These are phyloP conservation scores for Podaxis rugospora DNA, from an alignment of 768 basidiomycete species.

Conservation along the genomic window DNA sequence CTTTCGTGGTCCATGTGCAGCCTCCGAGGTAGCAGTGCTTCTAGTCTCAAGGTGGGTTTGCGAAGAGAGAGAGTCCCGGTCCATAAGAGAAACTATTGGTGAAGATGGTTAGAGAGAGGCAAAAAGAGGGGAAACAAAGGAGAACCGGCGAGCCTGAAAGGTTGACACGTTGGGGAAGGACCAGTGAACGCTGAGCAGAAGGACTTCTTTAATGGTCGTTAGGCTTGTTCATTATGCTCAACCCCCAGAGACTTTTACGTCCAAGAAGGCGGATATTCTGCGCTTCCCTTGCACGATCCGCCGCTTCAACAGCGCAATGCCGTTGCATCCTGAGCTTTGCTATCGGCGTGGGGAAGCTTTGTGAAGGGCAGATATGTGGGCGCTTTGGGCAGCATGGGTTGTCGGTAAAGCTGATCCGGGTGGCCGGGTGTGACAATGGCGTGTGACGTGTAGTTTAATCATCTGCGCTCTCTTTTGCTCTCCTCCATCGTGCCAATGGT, in stretches of 20 bases:
- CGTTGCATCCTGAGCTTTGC: not conserved
- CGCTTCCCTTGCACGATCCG: not conserved
- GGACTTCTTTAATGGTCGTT: not conserved
- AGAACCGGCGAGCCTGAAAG: not conserved
- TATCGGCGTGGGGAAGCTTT: not conserved
- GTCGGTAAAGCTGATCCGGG: not conserved
- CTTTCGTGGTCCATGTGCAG: not conserved
- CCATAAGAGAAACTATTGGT: not conserved
- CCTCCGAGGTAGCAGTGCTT: not conserved
- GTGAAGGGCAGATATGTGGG: not conserved
- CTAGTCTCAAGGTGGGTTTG: not conserved
- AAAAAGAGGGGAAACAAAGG: not conserved
- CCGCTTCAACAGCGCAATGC: not conserved
- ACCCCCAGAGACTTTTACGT: not conserved
- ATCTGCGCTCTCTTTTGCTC: constrained; percentile 1
- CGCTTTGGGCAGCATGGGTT: not conserved
- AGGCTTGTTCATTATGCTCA: not conserved
- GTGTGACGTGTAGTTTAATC: not conserved
- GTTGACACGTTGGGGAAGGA: not conserved
- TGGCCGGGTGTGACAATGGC: not conserved
- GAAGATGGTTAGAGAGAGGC: not conserved
- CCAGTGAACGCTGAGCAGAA: not conserved
- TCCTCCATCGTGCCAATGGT: constrained; percentile 42
- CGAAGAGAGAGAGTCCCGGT: not conserved
- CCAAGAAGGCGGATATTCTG: not conserved